Evolutionary conservation across 163 green algal genomes (phyloP).

Genomic region (Scenedesmus sp.): DNA sequence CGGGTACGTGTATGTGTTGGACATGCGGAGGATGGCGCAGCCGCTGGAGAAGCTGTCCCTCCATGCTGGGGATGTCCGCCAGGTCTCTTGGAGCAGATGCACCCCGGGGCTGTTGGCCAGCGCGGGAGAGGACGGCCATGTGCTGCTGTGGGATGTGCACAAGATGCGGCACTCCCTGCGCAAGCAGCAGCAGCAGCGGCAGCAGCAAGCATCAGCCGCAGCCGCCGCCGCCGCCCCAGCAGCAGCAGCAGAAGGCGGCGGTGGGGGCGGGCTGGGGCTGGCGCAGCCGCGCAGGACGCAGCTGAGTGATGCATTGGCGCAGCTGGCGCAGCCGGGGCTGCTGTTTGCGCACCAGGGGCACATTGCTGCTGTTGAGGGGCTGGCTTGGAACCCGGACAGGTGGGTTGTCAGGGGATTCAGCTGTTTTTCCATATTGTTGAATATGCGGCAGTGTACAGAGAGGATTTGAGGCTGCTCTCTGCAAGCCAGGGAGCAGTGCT

Average conservation of each 20-base stretch:
- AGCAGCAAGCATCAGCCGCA: neutral
- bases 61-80: constrained; percentile 11
- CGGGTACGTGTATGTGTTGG: constrained; percentile 4
- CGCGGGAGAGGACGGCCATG: constrained; percentile 17
- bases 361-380: constrained; percentile 1
- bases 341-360: constrained; percentile 42
- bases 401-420: too few species aligned
- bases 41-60: constrained; percentile 10
- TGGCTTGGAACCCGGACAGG: constrained; percentile 36
- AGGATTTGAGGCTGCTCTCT: too few species aligned
- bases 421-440: too few species aligned
- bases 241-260: neutral
- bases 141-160: constrained; percentile 25
- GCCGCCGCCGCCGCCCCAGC: too few species aligned
- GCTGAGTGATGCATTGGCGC: neutral
- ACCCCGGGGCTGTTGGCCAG: constrained; percentile 18
- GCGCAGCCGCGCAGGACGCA: neutral
- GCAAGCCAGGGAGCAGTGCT: neutral
- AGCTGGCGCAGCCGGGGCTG: constrained; percentile 14
- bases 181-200: constrained; percentile 21
- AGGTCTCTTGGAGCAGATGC: constrained; percentile 24
- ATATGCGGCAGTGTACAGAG: too few species aligned
- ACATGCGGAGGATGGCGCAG: neutral
- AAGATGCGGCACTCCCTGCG: constrained; percentile 15
- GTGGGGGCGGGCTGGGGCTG: neutral